Evolutionary conservation across 1,139 yeast species (phyloP), one percentile per base, ranked within the genome.

Genomic region (Pichia sp.): DNA sequence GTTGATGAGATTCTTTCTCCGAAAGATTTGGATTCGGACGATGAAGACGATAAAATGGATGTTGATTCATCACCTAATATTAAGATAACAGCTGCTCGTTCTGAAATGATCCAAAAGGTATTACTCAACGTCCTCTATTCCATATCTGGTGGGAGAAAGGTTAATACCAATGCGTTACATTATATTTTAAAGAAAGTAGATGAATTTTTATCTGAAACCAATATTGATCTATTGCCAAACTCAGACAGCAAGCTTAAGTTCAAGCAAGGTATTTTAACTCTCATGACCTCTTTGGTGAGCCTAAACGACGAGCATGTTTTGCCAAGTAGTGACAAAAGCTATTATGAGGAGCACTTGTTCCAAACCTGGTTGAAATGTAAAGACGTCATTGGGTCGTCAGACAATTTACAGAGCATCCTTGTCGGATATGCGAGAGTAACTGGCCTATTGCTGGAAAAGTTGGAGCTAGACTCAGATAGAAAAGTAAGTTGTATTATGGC

Each of bases 351-450:
- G 1, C 43, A 40, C 6, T 5, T 53, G 7, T 54, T 47, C 24
- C 14, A 30, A 10, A 2, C 54, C 12, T 58, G 59, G 55, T 17
- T 27, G 27, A 3, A 54, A 56, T 17, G 52, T 55, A 27, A 46
- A 36, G 9, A 41, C 42, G 16, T 57, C 54, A 31, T 63, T 65
- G 29, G 55, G 63, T 2, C 73, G 2, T 12, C 72, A 42, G 77
- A 76, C 47, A 78, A 79, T 48, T 79, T 85, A 55, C 95, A 87
- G 62, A 79, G 77, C 60, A 89, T 86, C 2, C 77, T 85, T 57
- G 69, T 85, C 27, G 84, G 82, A 52, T 68, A 58, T 49, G 56
- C 66, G n/a, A 61, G 71, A 44, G 27, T 63, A 14, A 60, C 64
- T 2, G 58, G 59, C 17, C 9, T 52, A 12, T 7, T 64, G 17